phyloP scores from a whole-genome alignment of 2,329 filamentous ascomycete species.

The Aspergillus ustus region DNA sequence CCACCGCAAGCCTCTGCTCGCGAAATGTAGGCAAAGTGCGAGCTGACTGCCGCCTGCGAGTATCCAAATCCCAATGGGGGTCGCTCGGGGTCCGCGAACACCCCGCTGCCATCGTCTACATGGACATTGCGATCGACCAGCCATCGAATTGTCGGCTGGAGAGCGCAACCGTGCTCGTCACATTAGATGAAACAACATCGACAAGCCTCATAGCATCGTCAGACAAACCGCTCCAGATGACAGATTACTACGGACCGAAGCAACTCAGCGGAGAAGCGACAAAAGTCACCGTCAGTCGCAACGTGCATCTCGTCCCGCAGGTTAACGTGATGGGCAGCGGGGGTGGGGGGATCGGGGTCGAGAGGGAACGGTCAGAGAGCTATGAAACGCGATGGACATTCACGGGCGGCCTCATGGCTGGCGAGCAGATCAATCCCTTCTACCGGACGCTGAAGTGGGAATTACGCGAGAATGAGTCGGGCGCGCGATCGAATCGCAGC shows the following conservation, averaged over 20 bases:
- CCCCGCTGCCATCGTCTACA: not conserved
- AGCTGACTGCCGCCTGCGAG: slow-evolving; percentile 20
- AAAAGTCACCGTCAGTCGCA: slow-evolving; percentile 14
- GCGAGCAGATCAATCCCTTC: not conserved
- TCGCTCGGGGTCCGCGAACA: not conserved
- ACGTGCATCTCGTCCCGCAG: slow-evolving; percentile 20
- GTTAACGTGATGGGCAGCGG: slow-evolving; percentile 22
- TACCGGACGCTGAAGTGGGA: slow-evolving; percentile 2
- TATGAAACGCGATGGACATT: slow-evolving; percentile 20
- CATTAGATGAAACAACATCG: not conserved
- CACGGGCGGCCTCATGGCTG: slow-evolving; percentile 15
- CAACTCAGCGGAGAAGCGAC: slow-evolving; percentile 21
- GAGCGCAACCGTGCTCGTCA: not conserved
- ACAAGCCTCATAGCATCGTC: not conserved
- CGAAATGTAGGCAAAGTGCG: slow-evolving; percentile 17
- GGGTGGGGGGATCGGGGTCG: slow-evolving; percentile 19
- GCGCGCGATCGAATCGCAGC: not conserved
- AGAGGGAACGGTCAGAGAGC: slow-evolving; percentile 15
- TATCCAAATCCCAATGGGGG: slow-evolving; percentile 22
- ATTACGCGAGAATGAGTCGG: not conserved
- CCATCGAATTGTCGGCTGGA: not conserved
- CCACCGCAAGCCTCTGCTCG: slow-evolving; percentile 16
- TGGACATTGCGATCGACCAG: slow-evolving; percentile 6
- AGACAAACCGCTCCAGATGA: slow-evolving; percentile 19
- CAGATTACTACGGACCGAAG: slow-evolving; percentile 26